Evolutionary conservation across 2,329 filamentous ascomycete species (phyloP).

Genomic region (Cladosporium velox): DNA sequence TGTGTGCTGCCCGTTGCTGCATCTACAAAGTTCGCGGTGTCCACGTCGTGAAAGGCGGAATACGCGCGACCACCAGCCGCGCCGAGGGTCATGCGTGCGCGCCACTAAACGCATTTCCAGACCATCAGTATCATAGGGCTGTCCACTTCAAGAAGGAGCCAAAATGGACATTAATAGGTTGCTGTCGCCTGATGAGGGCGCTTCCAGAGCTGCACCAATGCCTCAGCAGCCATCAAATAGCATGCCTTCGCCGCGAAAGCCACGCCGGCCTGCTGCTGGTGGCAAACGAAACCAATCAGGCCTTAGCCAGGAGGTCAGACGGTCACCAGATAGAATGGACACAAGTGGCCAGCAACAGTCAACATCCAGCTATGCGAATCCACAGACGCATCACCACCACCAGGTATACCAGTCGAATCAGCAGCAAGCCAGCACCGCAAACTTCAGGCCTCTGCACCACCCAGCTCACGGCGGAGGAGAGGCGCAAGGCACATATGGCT

Average conservation of each 20-base stretch:
- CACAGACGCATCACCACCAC: conserved; percentile 21
- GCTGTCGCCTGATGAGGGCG: conserved; percentile 50
- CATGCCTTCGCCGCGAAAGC: conserved; percentile 19
- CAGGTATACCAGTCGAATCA: conserved; percentile 20
- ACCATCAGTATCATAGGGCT: conserved; percentile 1
- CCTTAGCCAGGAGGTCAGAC: conserved; percentile 45
- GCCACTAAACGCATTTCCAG: background rate
- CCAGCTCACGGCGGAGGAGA: conserved; percentile 20
- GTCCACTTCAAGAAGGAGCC: background rate
- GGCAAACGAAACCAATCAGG: conserved; percentile 41
- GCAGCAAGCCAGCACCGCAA: conserved; percentile 23
- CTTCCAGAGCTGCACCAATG: conserved; percentile 28
- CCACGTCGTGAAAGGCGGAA: background rate
- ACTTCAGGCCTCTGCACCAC: conserved; percentile 29
- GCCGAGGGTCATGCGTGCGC: conserved; percentile 10
- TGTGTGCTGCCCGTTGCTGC: background rate
- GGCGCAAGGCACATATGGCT: conserved; percentile 10
- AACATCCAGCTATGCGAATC: conserved; percentile 20
- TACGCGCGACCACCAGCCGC: conserved; percentile 11
- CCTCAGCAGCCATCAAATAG: conserved; percentile 1
- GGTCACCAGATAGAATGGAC: conserved; percentile 38
- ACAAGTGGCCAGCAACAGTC: conserved; percentile 21
- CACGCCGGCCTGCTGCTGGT: conserved; percentile 26
- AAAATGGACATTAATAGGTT: conserved; percentile 54
- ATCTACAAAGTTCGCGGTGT: background rate